Conservation (phyloP, 768 basidiomycete species). For the Hericium erinaceus region DNA sequence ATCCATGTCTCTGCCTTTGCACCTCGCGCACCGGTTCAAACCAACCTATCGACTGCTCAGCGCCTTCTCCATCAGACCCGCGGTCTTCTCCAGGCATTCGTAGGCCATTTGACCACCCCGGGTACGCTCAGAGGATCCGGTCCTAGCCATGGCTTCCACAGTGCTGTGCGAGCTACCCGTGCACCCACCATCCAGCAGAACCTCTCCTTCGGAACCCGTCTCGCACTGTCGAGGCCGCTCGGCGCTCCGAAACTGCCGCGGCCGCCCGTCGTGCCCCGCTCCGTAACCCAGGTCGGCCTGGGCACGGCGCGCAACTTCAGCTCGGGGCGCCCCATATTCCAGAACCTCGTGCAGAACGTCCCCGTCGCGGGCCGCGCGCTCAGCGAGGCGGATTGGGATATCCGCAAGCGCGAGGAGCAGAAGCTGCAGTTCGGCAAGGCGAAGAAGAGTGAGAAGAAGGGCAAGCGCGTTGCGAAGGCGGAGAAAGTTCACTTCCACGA, state of each 20-base stretch:
- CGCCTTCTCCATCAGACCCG: slow-evolving; percentile 44
- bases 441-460: slow-evolving; percentile 17
- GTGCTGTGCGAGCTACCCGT: slow-evolving; percentile 10
- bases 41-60: slow-evolving; percentile 28
- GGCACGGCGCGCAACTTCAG: slow-evolving; percentile 72
- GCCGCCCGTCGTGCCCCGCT: slow-evolving; percentile 38
- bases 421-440: slow-evolving; percentile 17
- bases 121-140: slow-evolving; percentile 29
- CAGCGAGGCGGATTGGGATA: slow-evolving; percentile 64
- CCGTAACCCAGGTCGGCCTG: slow-evolving; percentile 60
- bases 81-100: slow-evolving; percentile 44
- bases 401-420: slow-evolving; percentile 39
- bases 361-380: slow-evolving; percentile 70
- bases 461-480: slow-evolving; percentile 17
- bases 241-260: slow-evolving; percentile 47
- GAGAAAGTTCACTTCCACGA: slow-evolving; percentile 14
- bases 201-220: slow-evolving; percentile 46
- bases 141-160: slow-evolving; percentile 22
- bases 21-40: slow-evolving; percentile 24
- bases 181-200: slow-evolving; percentile 38
- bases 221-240: slow-evolving; percentile 39
- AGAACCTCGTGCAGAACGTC: slow-evolving; percentile 62
- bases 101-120: slow-evolving; percentile 49
- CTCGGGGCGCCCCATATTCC: slow-evolving; percentile 64
- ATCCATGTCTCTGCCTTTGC: slow-evolving; percentile 37